Evolutionary conservation across 208 protist genomes (phyloP).

Genomic region (Kentomonas sorsogonicus): DNA sequence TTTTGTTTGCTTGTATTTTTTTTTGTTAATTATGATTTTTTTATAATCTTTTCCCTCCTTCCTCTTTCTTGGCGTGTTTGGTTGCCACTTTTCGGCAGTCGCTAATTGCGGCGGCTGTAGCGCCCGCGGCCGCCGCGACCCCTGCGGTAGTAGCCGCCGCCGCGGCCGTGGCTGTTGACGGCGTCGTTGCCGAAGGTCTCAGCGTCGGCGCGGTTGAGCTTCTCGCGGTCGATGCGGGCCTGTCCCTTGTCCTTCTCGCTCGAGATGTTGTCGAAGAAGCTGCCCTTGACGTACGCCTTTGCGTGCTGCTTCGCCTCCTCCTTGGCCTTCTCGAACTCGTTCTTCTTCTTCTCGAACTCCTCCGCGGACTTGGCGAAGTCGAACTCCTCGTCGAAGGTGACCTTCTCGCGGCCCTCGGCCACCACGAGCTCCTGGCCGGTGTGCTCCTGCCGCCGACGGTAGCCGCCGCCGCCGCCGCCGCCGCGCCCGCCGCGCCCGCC

Average conservation of each 20-base stretch:
- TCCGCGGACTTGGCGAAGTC: conserved; percentile 80
- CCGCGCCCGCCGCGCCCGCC: conserved; percentile 32
- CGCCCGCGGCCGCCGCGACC: conserved; percentile 60
- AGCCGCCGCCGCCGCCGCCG: conserved; percentile 34
- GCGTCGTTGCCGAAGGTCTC: conserved; percentile 84
- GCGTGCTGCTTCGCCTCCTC: conserved; percentile 60
- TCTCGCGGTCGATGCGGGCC: conserved; percentile 52
- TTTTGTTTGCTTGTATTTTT: conserved; percentile 1
- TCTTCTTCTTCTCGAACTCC: conserved; percentile 90
- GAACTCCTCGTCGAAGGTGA: conserved; percentile 88
- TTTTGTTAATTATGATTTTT: neutral
- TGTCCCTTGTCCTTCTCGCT: conserved; percentile 70
- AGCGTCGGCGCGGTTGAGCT: conserved; percentile 77
- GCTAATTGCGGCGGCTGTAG: conserved; percentile 56
- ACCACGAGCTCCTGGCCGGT: conserved; percentile 82
- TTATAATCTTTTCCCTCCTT: neutral
- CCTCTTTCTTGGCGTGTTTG: too few species aligned
- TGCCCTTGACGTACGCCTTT: conserved; percentile 80
- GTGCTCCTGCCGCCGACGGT: conserved; percentile 59
- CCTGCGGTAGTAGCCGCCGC: conserved; percentile 44
- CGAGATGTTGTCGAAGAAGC: conserved; percentile 87
- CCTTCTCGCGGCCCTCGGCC: conserved; percentile 44
- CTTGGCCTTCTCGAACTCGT: conserved; percentile 85
- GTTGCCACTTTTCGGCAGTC: neutral
- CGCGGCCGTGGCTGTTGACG: conserved; percentile 65